Conservation (phyloP, 1,284 basidiomycete species). For the Gomphus sp. region DNA sequence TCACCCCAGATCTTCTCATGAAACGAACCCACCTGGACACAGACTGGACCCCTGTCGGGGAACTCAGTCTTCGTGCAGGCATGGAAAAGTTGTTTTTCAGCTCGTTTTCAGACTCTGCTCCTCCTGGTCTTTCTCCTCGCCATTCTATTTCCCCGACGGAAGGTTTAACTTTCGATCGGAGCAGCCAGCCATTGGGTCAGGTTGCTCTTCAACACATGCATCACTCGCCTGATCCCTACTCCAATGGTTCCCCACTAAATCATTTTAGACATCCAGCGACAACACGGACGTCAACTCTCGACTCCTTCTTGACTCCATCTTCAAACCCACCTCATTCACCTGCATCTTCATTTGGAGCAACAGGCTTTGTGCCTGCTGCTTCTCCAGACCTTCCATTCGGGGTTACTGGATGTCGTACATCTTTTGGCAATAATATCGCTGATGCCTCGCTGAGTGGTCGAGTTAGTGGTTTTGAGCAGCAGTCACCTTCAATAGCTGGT, state of each 20-base stretch:
- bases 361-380: not conserved
- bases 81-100: slow-evolving; percentile 57
- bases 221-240: not conserved
- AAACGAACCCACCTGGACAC: slow-evolving; percentile 62
- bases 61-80: slow-evolving; percentile 41
- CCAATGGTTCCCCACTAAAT: not conserved
- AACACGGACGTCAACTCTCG: not conserved
- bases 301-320: not conserved
- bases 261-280: slow-evolving; percentile 1
- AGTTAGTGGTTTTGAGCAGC: not conserved
- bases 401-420: not conserved
- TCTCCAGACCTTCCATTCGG: slow-evolving; percentile 5
- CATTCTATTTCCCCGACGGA: not conserved
- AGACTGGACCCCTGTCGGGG: slow-evolving; percentile 57
- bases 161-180: not conserved
- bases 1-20: slow-evolving; percentile 78
- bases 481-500: not conserved
- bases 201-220: not conserved
- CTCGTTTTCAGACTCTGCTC: slow-evolving; percentile 28
- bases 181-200: not conserved
- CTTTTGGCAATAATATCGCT: not conserved
- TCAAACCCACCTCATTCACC: slow-evolving; percentile 1
- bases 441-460: not conserved
- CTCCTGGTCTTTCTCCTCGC: slow-evolving; percentile 36
- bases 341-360: not conserved